A percentile compares a stretch with the other conserved stretches of the same genome.
phyloP scores from a whole-genome alignment of 2,329 filamentous ascomycete species.

The Podosphaera fusca region DNA sequence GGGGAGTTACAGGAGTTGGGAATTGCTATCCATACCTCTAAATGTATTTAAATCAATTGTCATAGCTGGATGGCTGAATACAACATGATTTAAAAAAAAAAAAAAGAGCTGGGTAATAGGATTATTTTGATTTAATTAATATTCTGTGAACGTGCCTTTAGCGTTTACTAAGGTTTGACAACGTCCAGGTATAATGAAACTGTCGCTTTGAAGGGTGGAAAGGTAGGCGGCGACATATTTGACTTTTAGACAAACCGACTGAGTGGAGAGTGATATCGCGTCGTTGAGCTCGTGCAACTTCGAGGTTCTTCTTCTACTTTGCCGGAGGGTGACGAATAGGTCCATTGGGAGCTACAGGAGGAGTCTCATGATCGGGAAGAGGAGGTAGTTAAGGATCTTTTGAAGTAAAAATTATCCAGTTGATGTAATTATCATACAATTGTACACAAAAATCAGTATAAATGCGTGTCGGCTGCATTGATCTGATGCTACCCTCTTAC shows the following conservation, averaged over 20 bases:
- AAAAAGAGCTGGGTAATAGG: too few species aligned
- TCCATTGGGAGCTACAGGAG: not conserved
- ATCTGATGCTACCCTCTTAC: not conserved
- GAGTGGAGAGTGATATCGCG: not conserved
- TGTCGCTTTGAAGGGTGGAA: not conserved
- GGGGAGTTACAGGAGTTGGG: too few species aligned
- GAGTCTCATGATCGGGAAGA: not conserved
- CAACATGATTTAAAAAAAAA: too few species aligned
- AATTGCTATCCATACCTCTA: too few species aligned
- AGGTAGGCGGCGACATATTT: not conserved
- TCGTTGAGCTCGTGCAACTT: not conserved
- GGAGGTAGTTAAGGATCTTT: not conserved
- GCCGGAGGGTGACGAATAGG: not conserved
- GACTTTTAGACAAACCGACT: not conserved
- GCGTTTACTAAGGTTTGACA: too few species aligned
- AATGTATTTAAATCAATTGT: too few species aligned
- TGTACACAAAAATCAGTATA: not conserved
- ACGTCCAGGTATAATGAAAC: too few species aligned
- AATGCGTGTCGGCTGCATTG: not conserved
- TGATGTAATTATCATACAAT: not conserved
- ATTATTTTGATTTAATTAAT: too few species aligned
- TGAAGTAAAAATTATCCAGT: not conserved
- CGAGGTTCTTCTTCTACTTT: not conserved
- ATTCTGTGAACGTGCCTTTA: too few species aligned
- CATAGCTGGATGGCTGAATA: too few species aligned